Conservation (phyloP, 164 flowering plant species). For the Dillenia turbinata region DNA sequence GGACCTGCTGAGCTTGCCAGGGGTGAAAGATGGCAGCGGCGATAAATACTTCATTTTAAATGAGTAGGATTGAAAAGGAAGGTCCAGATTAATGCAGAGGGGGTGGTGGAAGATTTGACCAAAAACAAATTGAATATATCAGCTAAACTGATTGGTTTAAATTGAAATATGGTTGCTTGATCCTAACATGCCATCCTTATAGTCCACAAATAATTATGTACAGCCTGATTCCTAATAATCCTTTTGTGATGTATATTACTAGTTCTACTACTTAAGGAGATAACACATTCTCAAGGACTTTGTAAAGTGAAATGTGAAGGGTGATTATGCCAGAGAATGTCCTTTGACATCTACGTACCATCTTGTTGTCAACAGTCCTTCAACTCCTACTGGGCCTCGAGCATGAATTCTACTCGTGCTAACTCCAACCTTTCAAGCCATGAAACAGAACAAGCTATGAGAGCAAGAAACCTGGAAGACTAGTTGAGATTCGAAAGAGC, state of each 20-base stretch:
- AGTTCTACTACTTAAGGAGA: not conserved
- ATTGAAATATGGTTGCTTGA: not conserved
- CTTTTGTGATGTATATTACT: not conserved
- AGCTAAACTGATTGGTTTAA: too few species aligned
- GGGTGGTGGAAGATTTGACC: too few species aligned
- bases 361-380: conserved; percentile 88
- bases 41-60: too few species aligned
- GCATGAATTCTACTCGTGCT: conserved; percentile 98
- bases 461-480: not conserved
- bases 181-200: not conserved
- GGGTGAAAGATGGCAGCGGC: too few species aligned
- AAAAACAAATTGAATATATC: too few species aligned
- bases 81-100: too few species aligned
- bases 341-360: conserved; percentile 44
- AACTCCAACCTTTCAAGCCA: conserved; percentile 73
- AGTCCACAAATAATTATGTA: too few species aligned
- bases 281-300: not conserved
- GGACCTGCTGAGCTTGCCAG: too few species aligned
- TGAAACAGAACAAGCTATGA: conserved; percentile 5
- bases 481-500: not conserved
- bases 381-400: conserved; percentile 98
- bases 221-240: too few species aligned
- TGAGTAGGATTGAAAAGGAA: too few species aligned
- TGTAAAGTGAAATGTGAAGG: not conserved
- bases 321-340: not conserved